Evolutionary conservation across 768 basidiomycete species (phyloP).

Genomic region (Mycena pura): DNA sequence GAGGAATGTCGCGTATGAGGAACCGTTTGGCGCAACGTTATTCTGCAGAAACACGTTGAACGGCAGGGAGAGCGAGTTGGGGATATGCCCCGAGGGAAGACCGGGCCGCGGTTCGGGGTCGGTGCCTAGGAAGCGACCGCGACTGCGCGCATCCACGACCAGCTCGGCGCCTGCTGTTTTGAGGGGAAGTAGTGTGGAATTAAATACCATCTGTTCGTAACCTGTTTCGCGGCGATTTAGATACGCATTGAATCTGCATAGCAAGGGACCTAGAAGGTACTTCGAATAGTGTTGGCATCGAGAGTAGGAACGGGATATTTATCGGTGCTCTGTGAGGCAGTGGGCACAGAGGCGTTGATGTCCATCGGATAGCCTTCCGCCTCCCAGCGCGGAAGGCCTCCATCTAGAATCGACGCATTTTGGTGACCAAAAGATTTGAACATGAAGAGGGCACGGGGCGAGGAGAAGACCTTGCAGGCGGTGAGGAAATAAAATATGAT

Average conservation of each 20-base stretch:
- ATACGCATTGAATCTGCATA: slow-evolving; percentile 10
- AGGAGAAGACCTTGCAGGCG: slow-evolving; percentile 79
- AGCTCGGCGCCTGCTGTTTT: slow-evolving; percentile 59
- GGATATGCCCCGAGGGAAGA: slow-evolving; percentile 92
- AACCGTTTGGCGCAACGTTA: slow-evolving; percentile 44
- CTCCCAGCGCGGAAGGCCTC: slow-evolving; percentile 88
- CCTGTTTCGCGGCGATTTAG: slow-evolving; percentile 46
- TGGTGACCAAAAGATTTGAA: slow-evolving; percentile 91
- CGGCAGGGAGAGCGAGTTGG: slow-evolving; percentile 82
- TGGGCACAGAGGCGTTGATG: slow-evolving; percentile 36
- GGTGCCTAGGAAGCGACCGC: slow-evolving; percentile 81
- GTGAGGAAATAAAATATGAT: too few relatives aligned
- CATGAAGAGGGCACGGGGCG: slow-evolving; percentile 93
- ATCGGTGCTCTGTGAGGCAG: slow-evolving; percentile 28
- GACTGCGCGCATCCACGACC: slow-evolving; percentile 87
- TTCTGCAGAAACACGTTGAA: slow-evolving; percentile 76
- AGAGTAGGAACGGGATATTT: slow-evolving; percentile 63
- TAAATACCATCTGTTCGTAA: slow-evolving; percentile 82
- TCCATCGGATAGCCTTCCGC: slow-evolving; percentile 68
- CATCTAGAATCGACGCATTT: slow-evolving; percentile 87
- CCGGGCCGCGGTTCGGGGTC: slow-evolving; percentile 91
- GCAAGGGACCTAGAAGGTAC: slow-evolving; percentile 40
- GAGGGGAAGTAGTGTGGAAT: slow-evolving; percentile 58
- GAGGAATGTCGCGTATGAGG: slow-evolving; percentile 65
- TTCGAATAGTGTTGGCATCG: slow-evolving; percentile 56